These are phyloP conservation scores for Sporodiniella umbellata DNA, from an alignment of 371 early-diverging fungal genomes.

Conservation along the genomic window DNA sequence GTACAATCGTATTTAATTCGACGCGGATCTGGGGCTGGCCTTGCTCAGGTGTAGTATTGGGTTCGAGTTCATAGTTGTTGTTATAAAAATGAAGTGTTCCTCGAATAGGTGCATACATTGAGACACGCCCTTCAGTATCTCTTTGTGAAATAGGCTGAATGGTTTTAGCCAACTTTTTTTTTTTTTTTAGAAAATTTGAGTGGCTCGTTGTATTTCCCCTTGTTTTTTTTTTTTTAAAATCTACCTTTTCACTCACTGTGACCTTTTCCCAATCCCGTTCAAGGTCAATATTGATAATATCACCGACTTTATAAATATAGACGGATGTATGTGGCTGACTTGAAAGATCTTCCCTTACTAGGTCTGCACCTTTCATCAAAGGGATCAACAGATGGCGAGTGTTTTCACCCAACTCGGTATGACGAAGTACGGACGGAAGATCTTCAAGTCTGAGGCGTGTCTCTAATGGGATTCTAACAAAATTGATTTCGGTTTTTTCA, in stretches of 20 bases:
- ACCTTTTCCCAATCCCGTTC: slow-evolving; percentile 31
- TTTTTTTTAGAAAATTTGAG: background rate
- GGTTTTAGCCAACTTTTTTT: slow-evolving; percentile 15
- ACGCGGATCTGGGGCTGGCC: slow-evolving; percentile 10
- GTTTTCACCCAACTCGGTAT: background rate
- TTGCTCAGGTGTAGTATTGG: slow-evolving; percentile 10
- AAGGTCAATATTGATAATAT: slow-evolving; percentile 24
- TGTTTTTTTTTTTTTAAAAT: background rate
- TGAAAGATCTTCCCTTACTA: slow-evolving; percentile 15
- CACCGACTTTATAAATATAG: slow-evolving; percentile 23
- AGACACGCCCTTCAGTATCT: slow-evolving; percentile 4
- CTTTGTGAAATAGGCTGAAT: slow-evolving; percentile 15
- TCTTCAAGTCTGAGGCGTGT: slow-evolving; percentile 23
- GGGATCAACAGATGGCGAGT: slow-evolving; percentile 23
- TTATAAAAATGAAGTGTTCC: slow-evolving; percentile 24
- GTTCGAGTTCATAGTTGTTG: slow-evolving; percentile 18
- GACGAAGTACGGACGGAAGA: slow-evolving; percentile 14
- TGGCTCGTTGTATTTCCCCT: too few species aligned
- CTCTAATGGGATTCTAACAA: slow-evolving; percentile 22
- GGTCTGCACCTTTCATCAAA: slow-evolving; percentile 19
- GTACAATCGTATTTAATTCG: slow-evolving; percentile 16
- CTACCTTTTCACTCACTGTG: slow-evolving; percentile 35
- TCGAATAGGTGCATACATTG: slow-evolving; percentile 22
- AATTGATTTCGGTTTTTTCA: slow-evolving; percentile 15
- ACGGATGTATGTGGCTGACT: slow-evolving; percentile 8